These are phyloP conservation scores for Mycena metata DNA, from an alignment of 768 basidiomycete genomes.

Conservation along the genomic window DNA sequence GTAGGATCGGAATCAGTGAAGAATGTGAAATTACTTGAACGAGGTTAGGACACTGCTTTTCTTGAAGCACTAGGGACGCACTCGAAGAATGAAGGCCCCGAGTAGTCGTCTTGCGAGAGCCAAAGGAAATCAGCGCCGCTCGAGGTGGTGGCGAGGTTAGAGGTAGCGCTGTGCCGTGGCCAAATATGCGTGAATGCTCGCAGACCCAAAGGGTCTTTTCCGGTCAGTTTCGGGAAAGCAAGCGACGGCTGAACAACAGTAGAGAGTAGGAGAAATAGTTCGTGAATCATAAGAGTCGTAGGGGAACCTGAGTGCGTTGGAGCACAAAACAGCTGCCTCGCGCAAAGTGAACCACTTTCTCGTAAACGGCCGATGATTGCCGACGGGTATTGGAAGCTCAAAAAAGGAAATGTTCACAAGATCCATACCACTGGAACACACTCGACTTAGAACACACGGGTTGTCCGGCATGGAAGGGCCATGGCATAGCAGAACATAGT, in stretches of 20 bases:
- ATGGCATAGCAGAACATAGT: slow-evolving; percentile 41
- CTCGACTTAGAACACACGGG: background rate
- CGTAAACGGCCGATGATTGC: slow-evolving; percentile 3
- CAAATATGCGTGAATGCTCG: slow-evolving; percentile 23
- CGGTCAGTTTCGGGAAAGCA: slow-evolving; percentile 23
- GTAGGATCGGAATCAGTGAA: slow-evolving; percentile 76
- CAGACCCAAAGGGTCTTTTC: background rate
- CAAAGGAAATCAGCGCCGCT: slow-evolving; percentile 71
- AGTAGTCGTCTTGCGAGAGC: slow-evolving; percentile 77
- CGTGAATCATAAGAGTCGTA: slow-evolving; percentile 36
- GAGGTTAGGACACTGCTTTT: background rate
- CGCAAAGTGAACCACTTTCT: slow-evolving; percentile 12
- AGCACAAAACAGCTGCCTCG: slow-evolving; percentile 8
- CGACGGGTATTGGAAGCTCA: background rate
- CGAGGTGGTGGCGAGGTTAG: slow-evolving; percentile 54
- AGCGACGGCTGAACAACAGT: slow-evolving; percentile 9
- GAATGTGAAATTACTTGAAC: slow-evolving; percentile 67
- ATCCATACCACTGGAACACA: too few species aligned
- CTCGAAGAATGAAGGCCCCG: slow-evolving; percentile 80
- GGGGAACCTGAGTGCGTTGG: slow-evolving; percentile 9
- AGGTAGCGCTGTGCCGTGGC: slow-evolving; percentile 6
- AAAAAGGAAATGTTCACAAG: background rate
- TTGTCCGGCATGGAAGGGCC: slow-evolving; percentile 28
- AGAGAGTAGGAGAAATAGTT: slow-evolving; percentile 23
- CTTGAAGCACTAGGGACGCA: slow-evolving; percentile 48